Evolutionary conservation across 257 asterid genomes (phyloP).

Genomic region (Plantago major): DNA sequence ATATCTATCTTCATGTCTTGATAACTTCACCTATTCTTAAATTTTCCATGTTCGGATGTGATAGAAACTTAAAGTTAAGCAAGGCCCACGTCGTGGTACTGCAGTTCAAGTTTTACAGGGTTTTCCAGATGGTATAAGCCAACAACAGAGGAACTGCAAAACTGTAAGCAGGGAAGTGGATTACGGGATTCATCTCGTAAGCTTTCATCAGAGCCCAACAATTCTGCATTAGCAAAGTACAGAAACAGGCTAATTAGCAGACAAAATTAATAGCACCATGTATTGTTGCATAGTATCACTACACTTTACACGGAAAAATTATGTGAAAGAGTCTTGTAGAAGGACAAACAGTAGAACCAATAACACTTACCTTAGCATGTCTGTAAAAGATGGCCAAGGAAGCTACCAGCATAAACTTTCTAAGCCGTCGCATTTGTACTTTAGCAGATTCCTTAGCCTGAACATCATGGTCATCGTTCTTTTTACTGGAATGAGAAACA

Average conservation of each 20-base stretch:
- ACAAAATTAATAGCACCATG: constrained; percentile 1
- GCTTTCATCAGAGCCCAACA: constrained; percentile 71
- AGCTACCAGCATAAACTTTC: constrained; percentile 47
- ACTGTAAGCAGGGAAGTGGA: constrained; percentile 74
- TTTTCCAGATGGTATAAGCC: constrained; percentile 61
- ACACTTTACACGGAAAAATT: background rate
- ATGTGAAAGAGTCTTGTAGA: background rate
- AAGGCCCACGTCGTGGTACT: background rate
- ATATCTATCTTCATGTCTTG: too few species aligned
- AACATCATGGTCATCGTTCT: constrained; percentile 55
- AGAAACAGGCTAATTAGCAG: constrained; percentile 10
- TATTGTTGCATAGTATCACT: too few species aligned
- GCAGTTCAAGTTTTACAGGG: constrained; percentile 31
- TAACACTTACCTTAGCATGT: constrained; percentile 60
- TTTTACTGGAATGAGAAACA: constrained; percentile 70
- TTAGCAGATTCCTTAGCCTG: constrained; percentile 22
- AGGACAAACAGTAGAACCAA: background rate
- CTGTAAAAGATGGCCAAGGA: constrained; percentile 51
- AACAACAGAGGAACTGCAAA: constrained; percentile 57
- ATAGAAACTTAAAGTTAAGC: background rate
- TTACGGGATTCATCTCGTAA: constrained; percentile 71
- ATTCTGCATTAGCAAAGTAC: constrained; percentile 46
- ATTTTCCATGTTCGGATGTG: background rate
- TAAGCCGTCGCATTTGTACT: constrained; percentile 43
- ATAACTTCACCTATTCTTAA: background rate